These are phyloP conservation scores for Trichoderma asperellum DNA, from an alignment of 2,329 filamentous ascomycete genomes.

Conservation along the genomic window DNA sequence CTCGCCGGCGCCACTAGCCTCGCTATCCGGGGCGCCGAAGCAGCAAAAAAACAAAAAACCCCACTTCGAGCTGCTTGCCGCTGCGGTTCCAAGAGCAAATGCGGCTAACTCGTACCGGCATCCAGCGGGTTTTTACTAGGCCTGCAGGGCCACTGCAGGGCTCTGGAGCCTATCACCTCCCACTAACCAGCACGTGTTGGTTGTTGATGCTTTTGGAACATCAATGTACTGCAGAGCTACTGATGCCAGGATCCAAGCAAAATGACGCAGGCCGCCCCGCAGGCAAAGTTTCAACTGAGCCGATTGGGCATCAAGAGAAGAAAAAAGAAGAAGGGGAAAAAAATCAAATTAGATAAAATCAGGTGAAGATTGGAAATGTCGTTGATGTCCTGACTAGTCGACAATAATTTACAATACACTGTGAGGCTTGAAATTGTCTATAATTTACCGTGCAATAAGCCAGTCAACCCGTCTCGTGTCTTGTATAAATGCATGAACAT, in stretches of 20 bases:
- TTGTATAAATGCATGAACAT: too few species aligned
- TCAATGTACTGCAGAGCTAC: slow-evolving; percentile 2
- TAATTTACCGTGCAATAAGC: not conserved
- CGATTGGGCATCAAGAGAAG: slow-evolving; percentile 3
- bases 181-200: not conserved
- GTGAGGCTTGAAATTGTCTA: not conserved
- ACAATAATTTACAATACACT: too few species aligned
- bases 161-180: slow-evolving; percentile 10
- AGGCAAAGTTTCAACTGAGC: not conserved
- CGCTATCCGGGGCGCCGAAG: slow-evolving; percentile 16
- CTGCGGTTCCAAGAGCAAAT: not conserved
- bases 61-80: slow-evolving; percentile 4
- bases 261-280: slow-evolving; percentile 24
- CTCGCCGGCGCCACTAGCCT: not conserved
- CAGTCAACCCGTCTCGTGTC: not conserved
- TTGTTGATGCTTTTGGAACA: not conserved
- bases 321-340: not conserved
- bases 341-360: not conserved
- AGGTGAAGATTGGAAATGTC: not conserved
- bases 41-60: not conserved
- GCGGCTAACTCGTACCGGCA: not conserved
- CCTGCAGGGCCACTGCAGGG: not conserved
- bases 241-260: not conserved
- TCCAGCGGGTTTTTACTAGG: not conserved
- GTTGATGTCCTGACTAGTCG: too few species aligned